phyloP scores from a whole-genome alignment of 371 early-diverging fungal species.

The Syncephalastrum sp. region DNA sequence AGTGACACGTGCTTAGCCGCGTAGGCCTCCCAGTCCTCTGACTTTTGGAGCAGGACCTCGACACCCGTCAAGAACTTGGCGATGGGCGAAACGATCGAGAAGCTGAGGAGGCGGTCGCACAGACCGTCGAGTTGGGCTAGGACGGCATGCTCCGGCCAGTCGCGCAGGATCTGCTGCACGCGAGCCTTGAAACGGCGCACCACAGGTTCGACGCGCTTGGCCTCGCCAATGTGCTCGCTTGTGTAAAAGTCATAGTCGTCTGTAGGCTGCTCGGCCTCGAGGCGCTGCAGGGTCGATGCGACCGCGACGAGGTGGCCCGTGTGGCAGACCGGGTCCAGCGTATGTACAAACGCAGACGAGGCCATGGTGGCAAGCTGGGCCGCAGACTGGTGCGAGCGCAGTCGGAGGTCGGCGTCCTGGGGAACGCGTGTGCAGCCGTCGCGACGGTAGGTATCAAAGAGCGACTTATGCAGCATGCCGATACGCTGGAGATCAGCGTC shows the following conservation, averaged over 20 bases:
- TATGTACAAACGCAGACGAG: constrained; percentile 24
- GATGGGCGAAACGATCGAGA: constrained; percentile 82
- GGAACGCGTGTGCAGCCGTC: constrained; percentile 16
- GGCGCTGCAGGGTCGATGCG: constrained; percentile 29
- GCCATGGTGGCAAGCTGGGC: constrained; percentile 39
- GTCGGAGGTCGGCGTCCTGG: constrained; percentile 24
- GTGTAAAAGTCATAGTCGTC: constrained; percentile 88
- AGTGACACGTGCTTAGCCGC: constrained; percentile 85
- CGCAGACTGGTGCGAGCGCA: constrained; percentile 37
- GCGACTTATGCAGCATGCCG: constrained; percentile 38
- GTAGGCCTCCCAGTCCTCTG: constrained; percentile 94
- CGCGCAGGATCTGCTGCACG: constrained; percentile 40
- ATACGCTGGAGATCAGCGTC: constrained; percentile 54
- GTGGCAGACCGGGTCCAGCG: constrained; percentile 26
- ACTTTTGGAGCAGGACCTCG: constrained; percentile 83
- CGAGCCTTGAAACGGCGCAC: constrained; percentile 66
- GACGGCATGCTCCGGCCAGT: constrained; percentile 93
- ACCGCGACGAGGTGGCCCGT: constrained; percentile 39
- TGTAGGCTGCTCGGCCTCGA: constrained; percentile 38
- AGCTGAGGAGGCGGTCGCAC: constrained; percentile 67
- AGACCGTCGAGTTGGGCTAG: constrained; percentile 73
- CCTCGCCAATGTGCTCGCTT: constrained; percentile 76
- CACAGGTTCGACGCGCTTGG: constrained; percentile 63
- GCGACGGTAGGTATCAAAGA: constrained; percentile 31
- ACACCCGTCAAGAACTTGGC: constrained; percentile 89